A percentile compares a stretch with the other conserved stretches of the same genome.
Conservation (phyloP, 1,139 yeast genomes). For the Kodamaea derodonti region DNA sequence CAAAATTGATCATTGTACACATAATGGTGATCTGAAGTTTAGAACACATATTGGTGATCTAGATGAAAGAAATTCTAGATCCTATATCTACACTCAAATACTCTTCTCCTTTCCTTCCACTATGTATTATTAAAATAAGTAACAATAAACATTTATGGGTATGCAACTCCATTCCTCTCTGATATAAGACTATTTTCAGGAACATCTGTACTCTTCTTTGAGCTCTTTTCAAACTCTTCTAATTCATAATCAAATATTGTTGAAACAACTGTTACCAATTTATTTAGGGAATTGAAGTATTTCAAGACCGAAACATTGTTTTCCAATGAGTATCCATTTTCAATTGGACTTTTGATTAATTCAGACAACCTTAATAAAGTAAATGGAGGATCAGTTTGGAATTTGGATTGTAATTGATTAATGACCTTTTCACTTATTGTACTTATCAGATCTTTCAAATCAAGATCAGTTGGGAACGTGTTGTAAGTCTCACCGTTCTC, state of each 20-base stretch:
- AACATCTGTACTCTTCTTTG: too few relatives aligned
- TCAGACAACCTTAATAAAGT: slow-evolving; percentile 57
- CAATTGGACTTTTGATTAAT: slow-evolving; percentile 38
- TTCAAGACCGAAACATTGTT: slow-evolving; percentile 22
- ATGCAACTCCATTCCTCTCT: too few relatives aligned
- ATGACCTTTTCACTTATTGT: slow-evolving; percentile 14
- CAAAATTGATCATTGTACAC: too few relatives aligned
- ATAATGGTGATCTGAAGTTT: too few relatives aligned
- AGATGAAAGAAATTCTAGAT: too few relatives aligned
- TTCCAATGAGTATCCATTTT: slow-evolving; percentile 28
- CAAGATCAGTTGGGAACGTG: slow-evolving; percentile 13
- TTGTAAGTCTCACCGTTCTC: slow-evolving; percentile 12
- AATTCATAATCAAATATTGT: slow-evolving; percentile 9
- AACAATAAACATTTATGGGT: too few relatives aligned
- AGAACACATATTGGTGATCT: too few relatives aligned
- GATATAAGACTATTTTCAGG: too few relatives aligned
- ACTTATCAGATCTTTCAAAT: slow-evolving; percentile 14
- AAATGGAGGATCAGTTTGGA: slow-evolving; percentile 49
- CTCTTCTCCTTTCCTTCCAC: too few relatives aligned
- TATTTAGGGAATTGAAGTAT: slow-evolving; percentile 28
- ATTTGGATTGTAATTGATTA: slow-evolving; percentile 21
- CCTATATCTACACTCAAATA: too few relatives aligned
- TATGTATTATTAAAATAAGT: too few relatives aligned
- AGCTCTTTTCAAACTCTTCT: neutral
- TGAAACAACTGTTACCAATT: slow-evolving; percentile 27